Evolutionary conservation across 2,329 filamentous ascomycete species (phyloP).

Genomic region (Aspergillus alliaceus): DNA sequence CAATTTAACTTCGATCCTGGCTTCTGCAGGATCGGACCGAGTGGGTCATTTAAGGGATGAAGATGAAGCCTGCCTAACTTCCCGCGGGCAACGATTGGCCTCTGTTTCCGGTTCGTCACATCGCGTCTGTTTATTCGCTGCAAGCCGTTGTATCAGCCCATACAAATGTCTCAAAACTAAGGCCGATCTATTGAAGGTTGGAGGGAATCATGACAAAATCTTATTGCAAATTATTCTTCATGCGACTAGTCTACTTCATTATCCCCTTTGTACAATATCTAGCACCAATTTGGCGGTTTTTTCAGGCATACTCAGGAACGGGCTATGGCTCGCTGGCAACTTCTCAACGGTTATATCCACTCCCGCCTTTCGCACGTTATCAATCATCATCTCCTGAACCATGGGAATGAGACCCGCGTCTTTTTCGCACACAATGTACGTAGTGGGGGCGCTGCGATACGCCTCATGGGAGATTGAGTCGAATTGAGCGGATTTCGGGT

Average conservation of each 20-base stretch:
- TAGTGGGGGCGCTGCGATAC: background rate
- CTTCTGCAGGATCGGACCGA: background rate
- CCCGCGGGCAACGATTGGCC: background rate
- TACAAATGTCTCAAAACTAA: background rate
- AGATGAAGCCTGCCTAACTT: background rate
- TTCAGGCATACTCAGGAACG: background rate
- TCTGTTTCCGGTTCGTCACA: background rate
- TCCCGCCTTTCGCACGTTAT: background rate
- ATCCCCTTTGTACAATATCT: background rate
- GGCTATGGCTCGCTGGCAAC: background rate
- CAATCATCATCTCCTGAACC: slow-evolving; percentile 1
- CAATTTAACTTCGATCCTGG: background rate
- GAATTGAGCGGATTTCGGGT: background rate
- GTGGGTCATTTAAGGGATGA: background rate
- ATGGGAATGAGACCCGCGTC: background rate
- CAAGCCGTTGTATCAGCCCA: background rate
- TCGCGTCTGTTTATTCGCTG: background rate
- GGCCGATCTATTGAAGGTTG: background rate
- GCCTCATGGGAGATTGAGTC: slow-evolving; percentile 1
- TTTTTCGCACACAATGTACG: slow-evolving; percentile 6
- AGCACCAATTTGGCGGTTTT: background rate
- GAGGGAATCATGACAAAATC: background rate
- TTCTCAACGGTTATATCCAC: background rate
- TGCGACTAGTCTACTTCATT: background rate
- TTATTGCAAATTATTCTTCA: background rate